Evolutionary conservation across 768 basidiomycete genomes (phyloP).

Genomic region (Mycena vitilis): DNA sequence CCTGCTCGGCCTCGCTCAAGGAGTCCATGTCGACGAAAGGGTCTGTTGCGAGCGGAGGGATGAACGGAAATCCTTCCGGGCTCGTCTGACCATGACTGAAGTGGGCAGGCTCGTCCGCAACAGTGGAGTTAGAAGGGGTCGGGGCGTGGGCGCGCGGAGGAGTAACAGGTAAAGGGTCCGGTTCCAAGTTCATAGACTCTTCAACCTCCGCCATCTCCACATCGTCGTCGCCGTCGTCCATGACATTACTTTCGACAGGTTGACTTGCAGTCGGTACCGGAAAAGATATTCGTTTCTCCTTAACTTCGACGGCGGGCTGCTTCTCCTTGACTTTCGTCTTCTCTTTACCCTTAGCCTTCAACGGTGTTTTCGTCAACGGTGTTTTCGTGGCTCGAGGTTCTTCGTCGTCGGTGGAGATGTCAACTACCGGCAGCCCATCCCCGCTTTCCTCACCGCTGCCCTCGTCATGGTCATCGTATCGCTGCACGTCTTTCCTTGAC

Average conservation of each 20-base stretch:
- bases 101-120: slow-evolving; percentile 28
- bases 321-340: slow-evolving; percentile 26
- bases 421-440: slow-evolving; percentile 50
- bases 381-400: slow-evolving; percentile 39
- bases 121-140: slow-evolving; percentile 24
- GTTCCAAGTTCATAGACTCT: slow-evolving; percentile 29
- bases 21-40: slow-evolving; percentile 56
- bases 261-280: neutral
- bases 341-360: slow-evolving; percentile 30
- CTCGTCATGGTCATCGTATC: slow-evolving; percentile 15
- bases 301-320: slow-evolving; percentile 23
- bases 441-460: slow-evolving; percentile 14
- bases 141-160: slow-evolving; percentile 29
- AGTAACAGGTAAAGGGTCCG: slow-evolving; percentile 31
- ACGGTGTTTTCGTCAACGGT: slow-evolving; percentile 31
- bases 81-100: slow-evolving; percentile 8
- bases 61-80: slow-evolving; percentile 34
- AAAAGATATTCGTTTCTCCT: neutral
- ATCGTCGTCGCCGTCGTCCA: slow-evolving; percentile 37
- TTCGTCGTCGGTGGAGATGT: slow-evolving; percentile 57
- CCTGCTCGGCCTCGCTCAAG: slow-evolving; percentile 74
- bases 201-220: slow-evolving; percentile 46
- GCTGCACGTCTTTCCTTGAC: neutral
- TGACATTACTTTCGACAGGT: neutral
- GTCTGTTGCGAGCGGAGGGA: slow-evolving; percentile 58